Evolutionary conservation across 495 filamentous ascomycete species (phyloP).

Genomic region (Penicillium flavigenum): DNA sequence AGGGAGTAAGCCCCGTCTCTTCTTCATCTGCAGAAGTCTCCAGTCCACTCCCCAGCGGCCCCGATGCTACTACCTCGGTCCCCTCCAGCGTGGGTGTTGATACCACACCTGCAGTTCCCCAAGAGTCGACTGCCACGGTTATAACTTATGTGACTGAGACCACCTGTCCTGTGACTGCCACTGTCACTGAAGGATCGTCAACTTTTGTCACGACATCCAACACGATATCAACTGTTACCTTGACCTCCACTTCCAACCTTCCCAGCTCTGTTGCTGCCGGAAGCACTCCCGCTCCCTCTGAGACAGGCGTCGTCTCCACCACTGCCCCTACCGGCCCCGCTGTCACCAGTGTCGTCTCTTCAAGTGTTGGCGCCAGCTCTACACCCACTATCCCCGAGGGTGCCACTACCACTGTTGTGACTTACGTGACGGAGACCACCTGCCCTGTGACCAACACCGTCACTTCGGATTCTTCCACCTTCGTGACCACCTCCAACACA

Average conservation of each 20-base stretch:
- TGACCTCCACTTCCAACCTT: constrained; percentile 22
- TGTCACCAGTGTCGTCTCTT: constrained; percentile 22
- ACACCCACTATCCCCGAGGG: constrained; percentile 19
- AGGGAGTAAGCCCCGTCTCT: constrained; percentile 8
- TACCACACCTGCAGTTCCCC: constrained; percentile 13
- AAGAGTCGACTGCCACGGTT: constrained; percentile 27
- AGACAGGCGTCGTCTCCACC: constrained; percentile 3
- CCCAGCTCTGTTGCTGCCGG: constrained; percentile 15
- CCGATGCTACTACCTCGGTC: constrained; percentile 17
- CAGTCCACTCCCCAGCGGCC: constrained; percentile 5
- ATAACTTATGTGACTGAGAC: constrained; percentile 43
- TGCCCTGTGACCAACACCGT: constrained; percentile 19
- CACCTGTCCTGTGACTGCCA: constrained; percentile 44
- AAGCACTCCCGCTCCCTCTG: constrained; percentile 11
- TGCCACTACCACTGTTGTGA: constrained; percentile 29
- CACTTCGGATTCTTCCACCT: constrained; percentile 22
- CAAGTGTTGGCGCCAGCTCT: constrained; percentile 14
- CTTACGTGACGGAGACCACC: constrained; percentile 39
- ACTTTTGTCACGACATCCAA: constrained; percentile 36
- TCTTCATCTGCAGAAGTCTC: constrained; percentile 4
- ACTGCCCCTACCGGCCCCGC: constrained; percentile 14
- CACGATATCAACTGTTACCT: constrained; percentile 41
- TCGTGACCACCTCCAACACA: constrained; percentile 37
- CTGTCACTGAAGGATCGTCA: constrained; percentile 35
- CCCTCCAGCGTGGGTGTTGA: constrained; percentile 16